phyloP scores from a whole-genome alignment of 352 stramenopile species.

The Phytophthora pluvialis region DNA sequence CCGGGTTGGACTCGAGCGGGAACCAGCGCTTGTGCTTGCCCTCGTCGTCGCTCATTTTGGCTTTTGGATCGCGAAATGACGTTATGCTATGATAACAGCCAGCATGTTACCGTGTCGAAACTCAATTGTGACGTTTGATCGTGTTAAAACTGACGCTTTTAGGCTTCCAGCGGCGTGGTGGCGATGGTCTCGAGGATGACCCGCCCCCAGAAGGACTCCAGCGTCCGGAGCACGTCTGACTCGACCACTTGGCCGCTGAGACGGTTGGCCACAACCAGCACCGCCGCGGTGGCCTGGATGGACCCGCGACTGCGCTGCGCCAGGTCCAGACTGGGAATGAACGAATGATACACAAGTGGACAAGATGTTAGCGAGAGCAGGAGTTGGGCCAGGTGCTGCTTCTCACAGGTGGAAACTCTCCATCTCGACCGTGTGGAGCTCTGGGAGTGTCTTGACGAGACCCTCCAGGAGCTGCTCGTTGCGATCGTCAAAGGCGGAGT shows the following conservation, averaged over 20 bases:
- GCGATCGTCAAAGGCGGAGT: constrained; percentile 64
- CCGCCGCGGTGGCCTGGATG: constrained; percentile 45
- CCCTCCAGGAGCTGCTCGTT: constrained; percentile 55
- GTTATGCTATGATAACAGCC: too few relatives aligned
- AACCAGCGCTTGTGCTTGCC: constrained; percentile 82
- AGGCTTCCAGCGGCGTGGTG: constrained; percentile 15
- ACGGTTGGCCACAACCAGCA: constrained; percentile 54
- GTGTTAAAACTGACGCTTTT: not conserved
- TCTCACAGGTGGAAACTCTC: constrained; percentile 73
- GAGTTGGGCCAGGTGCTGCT: not conserved
- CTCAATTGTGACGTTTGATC: too few relatives aligned
- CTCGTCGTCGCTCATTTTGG: constrained; percentile 49
- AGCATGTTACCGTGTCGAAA: too few relatives aligned
- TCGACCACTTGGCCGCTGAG: constrained; percentile 46
- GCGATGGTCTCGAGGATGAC: constrained; percentile 45
- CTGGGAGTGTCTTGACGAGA: constrained; percentile 38
- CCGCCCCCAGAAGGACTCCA: constrained; percentile 46
- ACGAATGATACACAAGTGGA: too few relatives aligned
- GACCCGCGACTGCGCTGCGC: constrained; percentile 50
- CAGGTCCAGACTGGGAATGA: constrained; percentile 41
- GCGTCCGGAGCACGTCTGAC: constrained; percentile 33
- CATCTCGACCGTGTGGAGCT: constrained; percentile 68
- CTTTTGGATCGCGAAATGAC: constrained; percentile 5
- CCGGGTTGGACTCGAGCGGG: constrained; percentile 95
- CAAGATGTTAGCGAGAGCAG: not conserved